Percentiles rank a stretch among this genome's conserved stretches.
phyloP scores from a whole-genome alignment of 2,329 filamentous ascomycete genomes.

The Cercospora canescens region DNA sequence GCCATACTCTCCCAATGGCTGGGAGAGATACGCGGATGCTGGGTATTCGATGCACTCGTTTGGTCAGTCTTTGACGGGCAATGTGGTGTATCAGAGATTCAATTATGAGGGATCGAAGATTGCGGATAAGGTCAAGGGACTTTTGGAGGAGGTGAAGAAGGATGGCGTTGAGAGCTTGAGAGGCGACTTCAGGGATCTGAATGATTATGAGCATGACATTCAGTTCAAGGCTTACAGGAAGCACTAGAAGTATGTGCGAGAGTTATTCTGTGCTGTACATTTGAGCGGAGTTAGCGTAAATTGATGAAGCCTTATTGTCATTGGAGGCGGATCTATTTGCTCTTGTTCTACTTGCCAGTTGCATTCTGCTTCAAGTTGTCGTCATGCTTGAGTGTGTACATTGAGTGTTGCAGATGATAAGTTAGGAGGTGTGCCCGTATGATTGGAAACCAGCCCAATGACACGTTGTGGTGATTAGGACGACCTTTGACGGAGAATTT shows the following conservation, averaged over 20 bases:
- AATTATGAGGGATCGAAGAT: constrained; percentile 52
- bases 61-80: constrained; percentile 57
- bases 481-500: too few species aligned
- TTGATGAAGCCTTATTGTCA: too few species aligned
- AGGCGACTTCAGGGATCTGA: constrained; percentile 36
- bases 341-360: neutral
- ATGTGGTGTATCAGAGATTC: constrained; percentile 57
- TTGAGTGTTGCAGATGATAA: neutral
- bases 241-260: neutral
- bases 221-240: constrained; percentile 27
- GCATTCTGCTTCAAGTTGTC: neutral
- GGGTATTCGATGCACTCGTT: constrained; percentile 56
- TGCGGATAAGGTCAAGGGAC: constrained; percentile 42
- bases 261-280: neutral
- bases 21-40: constrained; percentile 62
- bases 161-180: constrained; percentile 36
- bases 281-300: constrained; percentile 1
- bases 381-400: too few species aligned
- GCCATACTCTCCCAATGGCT: constrained; percentile 58
- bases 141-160: constrained; percentile 39
- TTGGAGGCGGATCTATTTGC: too few species aligned
- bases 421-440: neutral
- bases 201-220: constrained; percentile 32
- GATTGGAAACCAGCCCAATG: too few species aligned
- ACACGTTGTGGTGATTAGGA: too few species aligned